A percentile compares a stretch with the other conserved stretches of the same genome.
Conservation (phyloP, 108 stramenopile genomes). For the Nitzschia palea region DNA sequence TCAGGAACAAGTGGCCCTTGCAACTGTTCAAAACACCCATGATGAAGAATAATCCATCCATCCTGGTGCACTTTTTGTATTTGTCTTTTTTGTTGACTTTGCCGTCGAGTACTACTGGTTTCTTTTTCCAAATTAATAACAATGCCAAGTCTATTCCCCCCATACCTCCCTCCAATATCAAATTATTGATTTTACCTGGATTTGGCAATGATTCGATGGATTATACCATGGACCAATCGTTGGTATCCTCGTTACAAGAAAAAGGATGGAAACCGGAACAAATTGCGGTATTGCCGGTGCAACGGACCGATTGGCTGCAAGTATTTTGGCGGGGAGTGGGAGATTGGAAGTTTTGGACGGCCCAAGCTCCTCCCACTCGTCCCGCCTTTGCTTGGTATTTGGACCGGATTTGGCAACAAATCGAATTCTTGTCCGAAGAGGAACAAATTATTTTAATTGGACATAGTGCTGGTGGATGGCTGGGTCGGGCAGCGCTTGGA, state of each 20-base stretch:
- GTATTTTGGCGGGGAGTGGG: slow-evolving; percentile 73
- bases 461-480: slow-evolving; percentile 91
- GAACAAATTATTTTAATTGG: slow-evolving; percentile 68
- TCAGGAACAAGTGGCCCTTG: too few relatives aligned
- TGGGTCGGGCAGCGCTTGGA: slow-evolving; percentile 85
- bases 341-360: slow-evolving; percentile 74
- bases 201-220: slow-evolving; percentile 85
- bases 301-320: slow-evolving; percentile 83
- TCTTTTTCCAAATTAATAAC: too few relatives aligned
- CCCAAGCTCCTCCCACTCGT: slow-evolving; percentile 58
- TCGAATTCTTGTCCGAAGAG: slow-evolving; percentile 44
- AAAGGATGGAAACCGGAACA: slow-evolving; percentile 54
- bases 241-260: slow-evolving; percentile 44
- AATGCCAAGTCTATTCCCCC: neutral
- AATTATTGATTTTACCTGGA: slow-evolving; percentile 66
- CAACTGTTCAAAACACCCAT: too few relatives aligned
- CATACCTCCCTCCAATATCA: neutral
- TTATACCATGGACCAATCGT: slow-evolving; percentile 49
- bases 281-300: slow-evolving; percentile 68
- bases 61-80: too few relatives aligned
- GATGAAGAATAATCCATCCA: too few relatives aligned
- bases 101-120: neutral
- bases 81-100: neutral
- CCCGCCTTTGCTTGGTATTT: slow-evolving; percentile 88
- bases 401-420: slow-evolving; percentile 47